These are phyloP conservation scores for Aspergillus calidoustus DNA, from an alignment of 2,329 filamentous ascomycete genomes.

Conservation along the genomic window DNA sequence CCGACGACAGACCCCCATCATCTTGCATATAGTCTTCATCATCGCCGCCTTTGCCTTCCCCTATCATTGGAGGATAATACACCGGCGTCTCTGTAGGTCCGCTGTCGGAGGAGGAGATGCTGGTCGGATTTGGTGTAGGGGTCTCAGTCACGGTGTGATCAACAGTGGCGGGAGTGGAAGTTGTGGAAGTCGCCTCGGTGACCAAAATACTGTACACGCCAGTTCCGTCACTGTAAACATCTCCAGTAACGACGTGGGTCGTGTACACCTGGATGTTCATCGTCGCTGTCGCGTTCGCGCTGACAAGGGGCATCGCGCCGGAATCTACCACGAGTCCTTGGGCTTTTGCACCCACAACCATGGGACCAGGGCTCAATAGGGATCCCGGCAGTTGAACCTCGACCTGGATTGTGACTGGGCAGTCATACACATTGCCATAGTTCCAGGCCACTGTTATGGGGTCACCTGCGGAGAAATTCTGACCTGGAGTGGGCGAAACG, in stretches of 20 bases:
- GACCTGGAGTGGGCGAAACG: background rate
- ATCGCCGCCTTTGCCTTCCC: too few species aligned
- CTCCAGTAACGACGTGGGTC: background rate
- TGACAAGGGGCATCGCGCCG: background rate
- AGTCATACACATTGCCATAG: background rate
- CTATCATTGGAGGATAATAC: too few species aligned
- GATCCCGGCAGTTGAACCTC: too few species aligned
- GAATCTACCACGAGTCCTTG: background rate
- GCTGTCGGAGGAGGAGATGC: background rate
- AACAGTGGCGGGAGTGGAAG: background rate
- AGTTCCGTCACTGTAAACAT: too few species aligned
- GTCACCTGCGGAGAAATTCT: background rate
- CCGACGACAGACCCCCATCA: background rate
- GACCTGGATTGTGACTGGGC: background rate
- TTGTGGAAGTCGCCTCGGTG: background rate
- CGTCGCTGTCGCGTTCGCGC: background rate
- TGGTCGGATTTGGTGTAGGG: background rate
- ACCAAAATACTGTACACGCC: background rate
- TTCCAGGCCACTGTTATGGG: background rate
- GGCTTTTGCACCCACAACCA: too few species aligned
- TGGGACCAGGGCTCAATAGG: too few species aligned
- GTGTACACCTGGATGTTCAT: background rate
- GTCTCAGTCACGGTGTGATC: background rate
- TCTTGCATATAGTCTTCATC: background rate
- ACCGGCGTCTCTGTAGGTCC: background rate